phyloP scores from a whole-genome alignment of 345 rosid species.

The Camelina hispida region DNA sequence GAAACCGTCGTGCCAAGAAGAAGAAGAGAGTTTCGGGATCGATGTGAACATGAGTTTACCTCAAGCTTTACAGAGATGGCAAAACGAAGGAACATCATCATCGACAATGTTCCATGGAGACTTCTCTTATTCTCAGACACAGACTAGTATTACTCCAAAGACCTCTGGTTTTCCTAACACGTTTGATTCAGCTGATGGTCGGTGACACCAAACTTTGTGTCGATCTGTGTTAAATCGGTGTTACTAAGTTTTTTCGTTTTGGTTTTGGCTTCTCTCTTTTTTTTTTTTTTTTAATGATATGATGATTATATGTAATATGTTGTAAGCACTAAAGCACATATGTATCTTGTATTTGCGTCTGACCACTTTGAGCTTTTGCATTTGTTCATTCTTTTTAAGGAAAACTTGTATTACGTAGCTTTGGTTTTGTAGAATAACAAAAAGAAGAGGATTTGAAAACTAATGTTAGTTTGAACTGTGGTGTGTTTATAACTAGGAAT shows the following conservation, averaged over 20 bases:
- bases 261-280: background rate
- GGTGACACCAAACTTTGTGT: constrained; percentile 49
- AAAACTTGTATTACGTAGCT: constrained; percentile 33
- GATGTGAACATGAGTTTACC: constrained; percentile 85
- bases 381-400: constrained; percentile 44
- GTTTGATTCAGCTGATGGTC: constrained; percentile 64
- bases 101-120: constrained; percentile 51
- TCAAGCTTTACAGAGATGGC: constrained; percentile 86
- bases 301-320: constrained; percentile 25
- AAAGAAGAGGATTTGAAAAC: background rate
- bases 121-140: constrained; percentile 60
- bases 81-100: constrained; percentile 70
- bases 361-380: constrained; percentile 40
- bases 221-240: constrained; percentile 11
- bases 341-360: constrained; percentile 33
- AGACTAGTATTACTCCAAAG: constrained; percentile 69
- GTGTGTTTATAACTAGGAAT: constrained; percentile 4
- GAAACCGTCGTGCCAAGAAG: constrained; percentile 75
- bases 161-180: constrained; percentile 68
- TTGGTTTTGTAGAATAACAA: background rate
- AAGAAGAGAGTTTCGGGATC: constrained; percentile 63
- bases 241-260: constrained; percentile 8
- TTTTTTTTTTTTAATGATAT: constrained; percentile 16
- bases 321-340: constrained; percentile 23
- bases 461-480: background rate